A percentile compares a stretch with the other conserved stretches of the same genome.
These are phyloP conservation scores for Zelopaecilomyces penicillatus DNA, from an alignment of 2,329 filamentous ascomycete species.

Conservation along the genomic window DNA sequence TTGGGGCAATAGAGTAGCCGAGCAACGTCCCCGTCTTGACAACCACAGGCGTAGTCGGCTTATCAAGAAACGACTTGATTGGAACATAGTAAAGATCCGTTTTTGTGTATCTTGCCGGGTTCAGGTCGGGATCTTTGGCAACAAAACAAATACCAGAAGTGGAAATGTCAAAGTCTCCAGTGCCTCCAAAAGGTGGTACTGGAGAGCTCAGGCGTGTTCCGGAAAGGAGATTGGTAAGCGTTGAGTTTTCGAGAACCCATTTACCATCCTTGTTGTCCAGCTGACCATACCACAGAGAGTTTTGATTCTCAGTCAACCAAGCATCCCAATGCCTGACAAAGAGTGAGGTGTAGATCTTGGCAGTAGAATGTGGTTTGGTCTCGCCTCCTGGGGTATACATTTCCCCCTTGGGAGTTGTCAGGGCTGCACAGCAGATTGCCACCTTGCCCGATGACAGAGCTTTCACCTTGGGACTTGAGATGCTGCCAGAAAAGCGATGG, in stretches of 20 bases:
- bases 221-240: conserved; percentile 56
- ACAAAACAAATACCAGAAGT: conserved; percentile 61
- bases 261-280: conserved; percentile 37
- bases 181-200: conserved; percentile 69
- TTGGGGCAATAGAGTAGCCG: conserved; percentile 58
- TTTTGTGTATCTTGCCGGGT: conserved; percentile 69
- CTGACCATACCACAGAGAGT: conserved; percentile 64
- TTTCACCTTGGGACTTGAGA: conserved; percentile 53
- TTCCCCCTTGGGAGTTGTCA: conserved; percentile 59
- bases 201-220: conserved; percentile 55
- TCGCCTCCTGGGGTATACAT: conserved; percentile 59
- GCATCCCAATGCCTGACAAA: conserved; percentile 79
- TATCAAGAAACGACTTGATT: conserved; percentile 51
- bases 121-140: conserved; percentile 63
- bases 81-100: conserved; percentile 70
- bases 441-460: conserved; percentile 40
- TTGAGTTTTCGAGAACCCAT: conserved; percentile 34
- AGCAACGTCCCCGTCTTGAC: conserved; percentile 46
- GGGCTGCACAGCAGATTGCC: conserved; percentile 51
- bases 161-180: conserved; percentile 72
- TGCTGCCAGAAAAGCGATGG: conserved; percentile 37
- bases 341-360: conserved; percentile 63
- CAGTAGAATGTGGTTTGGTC: conserved; percentile 52
- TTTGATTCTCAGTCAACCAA: conserved; percentile 61
- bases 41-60: conserved; percentile 42